Percentiles rank a stretch among this genome's conserved stretches.
Conservation (phyloP, 225 moss, liverwort and hornwort genomes). For the Neckera pumila region DNA sequence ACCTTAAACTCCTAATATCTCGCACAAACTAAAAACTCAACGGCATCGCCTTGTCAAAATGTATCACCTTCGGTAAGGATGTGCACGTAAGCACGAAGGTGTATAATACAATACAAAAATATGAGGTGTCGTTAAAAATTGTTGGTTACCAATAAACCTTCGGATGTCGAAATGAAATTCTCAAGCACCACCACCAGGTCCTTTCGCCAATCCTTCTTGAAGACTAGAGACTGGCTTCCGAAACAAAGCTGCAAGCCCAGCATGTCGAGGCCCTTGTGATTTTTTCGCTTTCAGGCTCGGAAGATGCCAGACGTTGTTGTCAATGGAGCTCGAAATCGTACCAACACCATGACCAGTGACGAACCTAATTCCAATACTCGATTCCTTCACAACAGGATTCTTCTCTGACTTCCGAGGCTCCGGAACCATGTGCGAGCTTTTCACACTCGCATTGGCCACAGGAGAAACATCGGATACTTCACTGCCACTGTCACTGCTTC, state of each 20-base stretch:
- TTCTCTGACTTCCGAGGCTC: neutral
- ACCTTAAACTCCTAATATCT: conserved; percentile 1
- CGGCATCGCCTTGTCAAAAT: conserved; percentile 2
- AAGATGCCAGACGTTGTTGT: conserved; percentile 49
- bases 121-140: neutral
- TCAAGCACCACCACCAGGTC: neutral
- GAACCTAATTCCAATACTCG: neutral
- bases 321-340: neutral
- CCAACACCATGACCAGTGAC: neutral
- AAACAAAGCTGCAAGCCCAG: conserved; percentile 34
- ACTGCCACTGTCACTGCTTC: neutral
- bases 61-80: neutral
- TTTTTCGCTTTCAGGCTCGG: conserved; percentile 30
- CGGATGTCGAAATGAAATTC: neutral
- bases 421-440: neutral
- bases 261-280: conserved; percentile 1
- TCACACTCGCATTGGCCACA: neutral
- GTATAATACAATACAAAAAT: conserved; percentile 1
- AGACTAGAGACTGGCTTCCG: neutral
- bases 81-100: neutral
- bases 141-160: neutral
- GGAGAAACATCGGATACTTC: neutral
- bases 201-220: neutral
- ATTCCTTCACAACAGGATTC: neutral
- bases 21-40: conserved; percentile 40